Conservation (phyloP, 169 alveolate genomes). For the Eimeria maxima region DNA sequence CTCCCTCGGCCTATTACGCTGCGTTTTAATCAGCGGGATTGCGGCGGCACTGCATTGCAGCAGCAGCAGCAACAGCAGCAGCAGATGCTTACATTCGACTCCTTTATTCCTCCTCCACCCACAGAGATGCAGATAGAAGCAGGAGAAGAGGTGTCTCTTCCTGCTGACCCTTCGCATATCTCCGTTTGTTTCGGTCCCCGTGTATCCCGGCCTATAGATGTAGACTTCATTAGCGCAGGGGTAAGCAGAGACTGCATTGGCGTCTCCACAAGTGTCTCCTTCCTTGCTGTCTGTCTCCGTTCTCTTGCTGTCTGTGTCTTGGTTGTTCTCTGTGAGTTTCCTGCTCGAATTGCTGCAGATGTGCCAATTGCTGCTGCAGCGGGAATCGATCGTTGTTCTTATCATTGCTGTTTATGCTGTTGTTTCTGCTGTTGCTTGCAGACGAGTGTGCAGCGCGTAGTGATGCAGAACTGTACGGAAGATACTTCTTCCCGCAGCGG, state of each 20-base stretch:
- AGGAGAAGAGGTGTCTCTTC: slow-evolving; percentile 55
- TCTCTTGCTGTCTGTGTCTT: too few species aligned
- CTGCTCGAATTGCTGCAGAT: too few species aligned
- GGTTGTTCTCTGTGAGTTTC: too few species aligned
- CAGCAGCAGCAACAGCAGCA: slow-evolving; percentile 43
- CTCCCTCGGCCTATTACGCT: slow-evolving; percentile 61
- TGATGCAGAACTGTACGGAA: slow-evolving; percentile 31
- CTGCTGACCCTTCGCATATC: slow-evolving; percentile 63
- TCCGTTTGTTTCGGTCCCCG: slow-evolving; percentile 2
- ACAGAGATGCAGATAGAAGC: slow-evolving; percentile 56
- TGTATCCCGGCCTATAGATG: slow-evolving; percentile 40
- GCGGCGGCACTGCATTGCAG: not conserved
- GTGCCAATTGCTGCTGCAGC: not conserved
- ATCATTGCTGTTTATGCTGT: not conserved
- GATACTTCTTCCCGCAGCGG: slow-evolving; percentile 3
- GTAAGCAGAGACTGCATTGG: too few species aligned
- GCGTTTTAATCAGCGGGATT: slow-evolving; percentile 19
- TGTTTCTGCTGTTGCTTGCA: slow-evolving; percentile 44
- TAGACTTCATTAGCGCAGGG: slow-evolving; percentile 44
- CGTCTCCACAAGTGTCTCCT: too few species aligned
- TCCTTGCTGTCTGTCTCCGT: not conserved
- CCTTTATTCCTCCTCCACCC: not conserved
- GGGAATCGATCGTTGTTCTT: not conserved
- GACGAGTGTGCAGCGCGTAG: slow-evolving; percentile 72
- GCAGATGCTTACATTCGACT: not conserved